Evolutionary conservation across 2,329 filamentous ascomycete genomes (phyloP).

Genomic region (Pseudogymnoascus sp.): DNA sequence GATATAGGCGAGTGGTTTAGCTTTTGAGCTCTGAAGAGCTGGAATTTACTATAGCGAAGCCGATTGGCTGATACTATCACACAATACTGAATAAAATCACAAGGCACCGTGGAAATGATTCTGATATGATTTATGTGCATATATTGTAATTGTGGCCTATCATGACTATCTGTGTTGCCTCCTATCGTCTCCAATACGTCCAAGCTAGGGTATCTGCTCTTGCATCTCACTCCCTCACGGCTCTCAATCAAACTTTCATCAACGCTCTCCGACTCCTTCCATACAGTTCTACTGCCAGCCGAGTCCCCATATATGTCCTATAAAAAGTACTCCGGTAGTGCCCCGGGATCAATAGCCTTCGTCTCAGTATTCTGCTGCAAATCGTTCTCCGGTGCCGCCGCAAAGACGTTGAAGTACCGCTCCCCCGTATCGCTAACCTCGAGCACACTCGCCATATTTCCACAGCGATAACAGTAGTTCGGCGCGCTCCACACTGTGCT

Average conservation of each 20-base stretch:
- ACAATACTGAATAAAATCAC: background rate
- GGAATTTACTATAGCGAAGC: background rate
- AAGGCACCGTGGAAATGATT: background rate
- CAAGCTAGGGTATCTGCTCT: background rate
- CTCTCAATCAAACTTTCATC: background rate
- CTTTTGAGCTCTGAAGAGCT: conserved; percentile 1
- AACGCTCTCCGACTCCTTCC: background rate
- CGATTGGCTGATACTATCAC: background rate
- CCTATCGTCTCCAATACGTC: background rate
- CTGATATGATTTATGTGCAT: background rate
- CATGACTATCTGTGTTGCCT: background rate
- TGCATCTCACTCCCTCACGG: background rate
- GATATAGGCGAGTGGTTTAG: background rate
- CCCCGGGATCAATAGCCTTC: conserved; percentile 54
- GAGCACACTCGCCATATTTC: conserved; percentile 93
- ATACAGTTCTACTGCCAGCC: background rate
- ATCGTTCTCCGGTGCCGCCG: conserved; percentile 93
- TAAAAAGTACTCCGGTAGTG: conserved; percentile 65
- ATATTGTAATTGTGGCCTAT: background rate
- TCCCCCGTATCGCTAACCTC: conserved; percentile 92
- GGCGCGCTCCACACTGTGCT: conserved; percentile 98
- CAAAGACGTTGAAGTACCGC: conserved; percentile 95
- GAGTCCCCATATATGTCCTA: conserved; percentile 28
- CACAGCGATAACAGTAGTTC: conserved; percentile 76
- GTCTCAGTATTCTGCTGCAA: conserved; percentile 69